These are phyloP conservation scores for Blumeriella jaapii DNA, from an alignment of 2,329 filamentous ascomycete genomes.

Conservation along the genomic window DNA sequence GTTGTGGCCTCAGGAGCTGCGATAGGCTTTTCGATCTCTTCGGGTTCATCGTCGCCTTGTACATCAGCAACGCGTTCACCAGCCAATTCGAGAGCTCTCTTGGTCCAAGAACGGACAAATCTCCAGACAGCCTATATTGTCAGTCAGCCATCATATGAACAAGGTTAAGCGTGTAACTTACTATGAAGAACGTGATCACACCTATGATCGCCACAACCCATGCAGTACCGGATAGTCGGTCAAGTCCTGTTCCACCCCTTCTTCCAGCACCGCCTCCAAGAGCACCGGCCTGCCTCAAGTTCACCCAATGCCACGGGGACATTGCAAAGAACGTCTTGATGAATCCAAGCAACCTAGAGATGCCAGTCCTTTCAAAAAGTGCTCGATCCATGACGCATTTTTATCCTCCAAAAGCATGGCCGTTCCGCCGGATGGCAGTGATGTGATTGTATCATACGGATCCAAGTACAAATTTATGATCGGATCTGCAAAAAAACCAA, in stretches of 20 bases:
- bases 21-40: conserved; percentile 20
- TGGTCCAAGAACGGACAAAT: conserved; percentile 62
- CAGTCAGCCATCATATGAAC: conserved; percentile 10
- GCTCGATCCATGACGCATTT: conserved; percentile 58
- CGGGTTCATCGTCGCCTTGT: conserved; percentile 46
- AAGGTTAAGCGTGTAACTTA: conserved; percentile 35
- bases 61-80: conserved; percentile 78
- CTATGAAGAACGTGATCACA: conserved; percentile 64
- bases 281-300: conserved; percentile 51
- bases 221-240: conserved; percentile 66
- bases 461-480: conserved; percentile 84
- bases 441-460: conserved; percentile 50
- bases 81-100: conserved; percentile 60
- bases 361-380: conserved; percentile 84
- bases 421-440: conserved; percentile 33
- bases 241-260: conserved; percentile 56
- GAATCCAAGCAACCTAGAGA: conserved; percentile 81
- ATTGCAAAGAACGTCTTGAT: conserved; percentile 67
- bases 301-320: conserved; percentile 67
- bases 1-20: conserved; percentile 1
- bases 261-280: conserved; percentile 38
- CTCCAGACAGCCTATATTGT: conserved; percentile 62
- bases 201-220: conserved; percentile 73
- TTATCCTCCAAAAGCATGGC: conserved; percentile 34
- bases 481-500: conserved; percentile 88